A percentile compares a stretch with the other conserved stretches of the same genome.
phyloP scores from a whole-genome alignment of 2,329 filamentous ascomycete species.

The Talaromyces amestolkiae region DNA sequence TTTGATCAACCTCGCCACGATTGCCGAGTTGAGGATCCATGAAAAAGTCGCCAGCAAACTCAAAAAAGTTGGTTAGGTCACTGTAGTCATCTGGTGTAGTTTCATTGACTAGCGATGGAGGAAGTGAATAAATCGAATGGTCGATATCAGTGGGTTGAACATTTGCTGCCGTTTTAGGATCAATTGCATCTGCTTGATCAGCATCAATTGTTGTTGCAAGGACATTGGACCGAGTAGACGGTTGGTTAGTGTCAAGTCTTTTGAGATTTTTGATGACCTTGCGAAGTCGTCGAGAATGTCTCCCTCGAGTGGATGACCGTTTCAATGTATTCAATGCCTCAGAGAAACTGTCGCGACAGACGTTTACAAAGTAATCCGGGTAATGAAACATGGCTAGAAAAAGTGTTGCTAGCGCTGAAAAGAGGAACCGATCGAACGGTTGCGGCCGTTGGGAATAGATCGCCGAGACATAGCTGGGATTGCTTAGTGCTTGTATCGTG shows the following conservation, averaged over 20 bases:
- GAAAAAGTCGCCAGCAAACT: conserved; percentile 54
- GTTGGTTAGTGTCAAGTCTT: conserved; percentile 2
- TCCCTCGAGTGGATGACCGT: conserved; percentile 59
- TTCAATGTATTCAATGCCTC: conserved; percentile 63
- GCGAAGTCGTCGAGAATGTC: conserved; percentile 60
- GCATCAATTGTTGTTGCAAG: not conserved
- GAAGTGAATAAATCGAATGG: conserved; percentile 10
- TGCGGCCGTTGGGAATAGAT: conserved; percentile 62
- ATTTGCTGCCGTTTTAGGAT: not conserved
- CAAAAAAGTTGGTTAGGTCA: conserved; percentile 60
- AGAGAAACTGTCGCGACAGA: conserved; percentile 63
- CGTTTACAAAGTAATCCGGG: conserved; percentile 56
- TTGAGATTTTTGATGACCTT: conserved; percentile 61
- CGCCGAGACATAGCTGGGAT: conserved; percentile 59
- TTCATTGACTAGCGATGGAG: conserved; percentile 10
- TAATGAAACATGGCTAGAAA: conserved; percentile 64
- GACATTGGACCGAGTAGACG: not conserved
- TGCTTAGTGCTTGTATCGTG: conserved; percentile 59
- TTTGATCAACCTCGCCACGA: not conserved
- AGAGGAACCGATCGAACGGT: conserved; percentile 64
- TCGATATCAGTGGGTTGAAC: not conserved
- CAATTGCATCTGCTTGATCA: not conserved
- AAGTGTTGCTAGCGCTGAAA: conserved; percentile 60
- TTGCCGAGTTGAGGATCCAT: conserved; percentile 29
- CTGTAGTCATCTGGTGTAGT: conserved; percentile 32